Base-by-base conservation (phyloP, 495 filamentous ascomycete genomes). In the Elaphomyces granulatus region DNA sequence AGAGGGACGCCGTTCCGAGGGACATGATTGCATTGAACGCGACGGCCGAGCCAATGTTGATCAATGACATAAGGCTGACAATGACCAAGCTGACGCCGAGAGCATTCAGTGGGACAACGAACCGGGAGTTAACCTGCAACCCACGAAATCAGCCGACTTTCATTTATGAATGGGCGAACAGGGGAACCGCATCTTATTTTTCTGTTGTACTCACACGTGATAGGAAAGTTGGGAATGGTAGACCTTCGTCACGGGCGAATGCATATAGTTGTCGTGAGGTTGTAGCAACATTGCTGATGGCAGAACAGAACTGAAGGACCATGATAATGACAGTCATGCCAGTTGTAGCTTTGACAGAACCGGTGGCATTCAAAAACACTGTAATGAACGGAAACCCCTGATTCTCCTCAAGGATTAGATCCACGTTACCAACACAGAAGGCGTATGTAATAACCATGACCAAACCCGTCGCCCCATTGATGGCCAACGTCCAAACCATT, bases 181-280 rank as follows among this genome's bases (percentile, higher is more conserved):
- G 21, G n/a, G n/a, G 15, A 32, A 43, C 2, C n/a, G 8, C 20
- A 30, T 15, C 21, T 14, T 7, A 39, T 39, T 34, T 45, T n/a
- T 16, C 20, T 39, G 8, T 32, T 32, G 6, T 19, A 36, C 52
- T 47, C 20, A 58, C 66, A 26, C 60, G 46, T 10, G 52, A 58
- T 31, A 77, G 67, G 44, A 66, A 64, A 2, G 46, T 44, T 9
- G 66, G 68, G 45, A 70, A 74, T 2, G 77, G 77, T 0, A 80
- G 53, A 8, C 72, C 76, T 10, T 64, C 52, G 48, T 81, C 76
- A 4, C 74, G 52, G 8, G 77, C 72, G 47, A 81, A 80, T 1
- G 75, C 63, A 68, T 70, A 80, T 9, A 58, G 58, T 34, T 71
- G 64, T 15, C 76, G 61, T 1, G 68, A 72, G 10, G 66, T 62